Base-by-base conservation (phyloP, 2,329 filamentous ascomycete species). In the Endoconidiophora laricicola region DNA sequence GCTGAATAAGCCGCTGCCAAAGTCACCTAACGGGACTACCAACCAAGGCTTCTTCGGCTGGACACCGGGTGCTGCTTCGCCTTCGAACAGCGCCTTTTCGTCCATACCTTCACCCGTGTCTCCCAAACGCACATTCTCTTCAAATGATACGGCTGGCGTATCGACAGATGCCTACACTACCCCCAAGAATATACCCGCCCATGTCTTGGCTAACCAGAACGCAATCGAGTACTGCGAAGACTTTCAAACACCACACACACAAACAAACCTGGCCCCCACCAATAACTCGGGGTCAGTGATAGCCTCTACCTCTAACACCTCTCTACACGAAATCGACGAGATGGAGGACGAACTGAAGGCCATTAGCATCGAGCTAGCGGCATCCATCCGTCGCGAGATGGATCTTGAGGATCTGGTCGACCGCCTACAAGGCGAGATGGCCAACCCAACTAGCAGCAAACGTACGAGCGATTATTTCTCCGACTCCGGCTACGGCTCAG, bases 391-490 rank as follows among this genome's bases (percentile, higher is more conserved):
- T 58, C 79, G 91, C 54, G 91, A 98, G 68, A 90, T 98, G 76
- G 91, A 98, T 58, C 67, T 98, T 29, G 91, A 98, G 64, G 91
- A 98, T 63, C 72, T 96, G 44, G 81, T 96, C 0, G 91, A 98
- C 57, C 74, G 83, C 52, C 68, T 94, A 57, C 88, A 95, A 62
- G 69, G 78, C n/a, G 87, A 95, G 60, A 72, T 73, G 55, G 73
- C 71, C 63, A 72, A 78, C 64, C 66, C 71, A 63, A 61, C 69
- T 57, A 58, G 73, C 24, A 79, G 76, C 55, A 82, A 83, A 62
- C 77, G 90, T 54, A 93, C 86, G 7, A 96, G 91, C 66, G 91
- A 98, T 66, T 96, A 98, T 67, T 98, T 91, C 63, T 98, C 91
- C 2, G 91, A 98, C 63, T 94, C 88, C 4, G 91, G 91, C 29